Evolutionary conservation across 108 stramenopile genomes (phyloP), one percentile per base, ranked within the genome.

Genomic region (Cyclotella cryptica): DNA sequence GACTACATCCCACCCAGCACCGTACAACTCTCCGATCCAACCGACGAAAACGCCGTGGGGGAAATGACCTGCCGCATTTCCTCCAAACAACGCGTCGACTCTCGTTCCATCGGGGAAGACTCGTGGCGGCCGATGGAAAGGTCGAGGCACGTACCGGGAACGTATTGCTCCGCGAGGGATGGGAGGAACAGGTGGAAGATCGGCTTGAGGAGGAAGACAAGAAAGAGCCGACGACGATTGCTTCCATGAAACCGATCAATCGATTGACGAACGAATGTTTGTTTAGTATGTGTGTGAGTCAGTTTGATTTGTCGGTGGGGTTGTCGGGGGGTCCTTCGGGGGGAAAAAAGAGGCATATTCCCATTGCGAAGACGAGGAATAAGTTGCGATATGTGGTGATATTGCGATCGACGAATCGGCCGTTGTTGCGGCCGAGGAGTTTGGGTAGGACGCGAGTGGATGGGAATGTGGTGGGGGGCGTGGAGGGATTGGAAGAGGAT

Each of bases 311-410:
- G 22, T 68, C 65, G 17, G 72, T 78, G 10, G 77, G 81, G 27
- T 40, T 74, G n/a, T 63, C 67, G 13, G 80, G 80, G 10, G 80
- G 80, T 21, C 80, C 80, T 3, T 69, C 68, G 51, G 80, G 80
- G 13, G 80, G 80, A 1, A 80, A 80, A 52, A 80, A 80, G 43
- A 47, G 80, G 0, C 80, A 80, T 64, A 80, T 80, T 35, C 80
- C 80, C 68, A 80, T 80, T 64, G 80, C 83, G 65, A 88, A 90
- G 51, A 82, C 81, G 19, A 63, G 89, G 17, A 89, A 92, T 59
- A 94, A 94, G 54, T 52, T 89, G 39, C 74, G 88, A 35, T 94
- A 89, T 43, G 84, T 92, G 13, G 68, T 92, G n/a, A 60, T 92
- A 19, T 85, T 90, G 22, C 75, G 93, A 27, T 88, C 87, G 18